These are phyloP conservation scores for Rhodotorula sp. DNA, from an alignment of 1,284 basidiomycete species.

Conservation along the genomic window DNA sequence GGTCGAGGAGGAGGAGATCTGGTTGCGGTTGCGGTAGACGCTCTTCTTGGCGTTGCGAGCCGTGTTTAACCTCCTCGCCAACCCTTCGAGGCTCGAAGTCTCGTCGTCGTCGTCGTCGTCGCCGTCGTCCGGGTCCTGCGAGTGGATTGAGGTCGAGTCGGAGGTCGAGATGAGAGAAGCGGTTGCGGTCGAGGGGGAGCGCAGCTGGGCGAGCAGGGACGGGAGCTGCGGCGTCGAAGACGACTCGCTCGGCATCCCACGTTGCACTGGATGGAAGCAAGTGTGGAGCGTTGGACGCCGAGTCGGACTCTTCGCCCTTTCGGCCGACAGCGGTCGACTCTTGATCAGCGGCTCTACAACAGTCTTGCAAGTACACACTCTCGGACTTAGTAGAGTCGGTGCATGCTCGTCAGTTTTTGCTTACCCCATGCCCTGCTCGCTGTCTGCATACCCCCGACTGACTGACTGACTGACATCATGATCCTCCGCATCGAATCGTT, in stretches of 20 bases:
- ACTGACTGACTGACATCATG: no score
- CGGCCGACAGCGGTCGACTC: no score
- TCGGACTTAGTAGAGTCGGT: neutral
- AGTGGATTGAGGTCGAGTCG: neutral
- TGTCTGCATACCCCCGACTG: no score
- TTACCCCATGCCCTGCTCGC: no score
- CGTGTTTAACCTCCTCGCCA: constrained; percentile 8
- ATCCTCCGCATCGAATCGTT: no score
- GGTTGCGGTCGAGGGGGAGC: constrained; percentile 6
- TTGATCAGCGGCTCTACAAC: no score
- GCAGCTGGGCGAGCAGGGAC: neutral
- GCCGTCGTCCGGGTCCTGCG: neutral
- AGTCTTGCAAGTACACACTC: neutral
- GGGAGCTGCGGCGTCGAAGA: constrained; percentile 1
- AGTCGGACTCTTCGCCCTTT: no score
- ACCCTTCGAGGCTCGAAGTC: constrained; percentile 21
- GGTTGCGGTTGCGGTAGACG: neutral
- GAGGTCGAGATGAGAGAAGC: neutral
- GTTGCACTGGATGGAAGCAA: no score
- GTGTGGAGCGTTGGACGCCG: no score
- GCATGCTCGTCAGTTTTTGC: constrained; percentile 16
- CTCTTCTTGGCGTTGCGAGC: constrained; percentile 3
- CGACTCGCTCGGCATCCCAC: no score
- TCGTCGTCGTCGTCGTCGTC: neutral
- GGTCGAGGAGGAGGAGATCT: neutral